Conservation (phyloP, 345 rosid genomes). For the Schrenkiella parvula region DNA sequence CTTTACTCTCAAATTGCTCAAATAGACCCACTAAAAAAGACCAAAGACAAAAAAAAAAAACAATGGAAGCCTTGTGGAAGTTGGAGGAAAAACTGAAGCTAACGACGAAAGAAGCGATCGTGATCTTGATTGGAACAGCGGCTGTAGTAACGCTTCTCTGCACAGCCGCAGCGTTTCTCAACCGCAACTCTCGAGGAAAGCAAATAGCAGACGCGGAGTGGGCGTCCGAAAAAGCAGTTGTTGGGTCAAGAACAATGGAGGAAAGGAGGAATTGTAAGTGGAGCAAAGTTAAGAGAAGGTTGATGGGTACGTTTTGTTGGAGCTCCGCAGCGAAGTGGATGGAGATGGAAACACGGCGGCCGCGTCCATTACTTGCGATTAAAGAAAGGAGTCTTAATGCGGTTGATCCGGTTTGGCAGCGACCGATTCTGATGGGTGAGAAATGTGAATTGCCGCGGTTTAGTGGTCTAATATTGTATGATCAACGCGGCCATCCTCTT, state of each 20-base stretch:
- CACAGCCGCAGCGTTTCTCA: constrained; percentile 30
- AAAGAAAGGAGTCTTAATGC: constrained; percentile 50
- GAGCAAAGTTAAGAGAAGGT: constrained; percentile 41
- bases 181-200: constrained; percentile 40
- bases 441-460: constrained; percentile 74
- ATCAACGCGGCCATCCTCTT: constrained; percentile 52
- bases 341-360: constrained; percentile 22
- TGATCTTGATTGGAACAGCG: constrained; percentile 46
- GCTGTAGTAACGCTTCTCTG: constrained; percentile 45
- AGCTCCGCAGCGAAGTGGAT: constrained; percentile 57
- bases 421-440: constrained; percentile 87
- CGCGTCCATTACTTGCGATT: constrained; percentile 27
- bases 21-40: not conserved
- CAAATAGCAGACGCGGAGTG: constrained; percentile 31
- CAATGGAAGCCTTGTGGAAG: constrained; percentile 72
- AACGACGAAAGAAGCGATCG: constrained; percentile 47
- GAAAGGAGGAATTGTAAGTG: constrained; percentile 30
- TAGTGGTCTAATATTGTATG: constrained; percentile 77
- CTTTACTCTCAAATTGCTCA: not conserved
- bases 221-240: constrained; percentile 1
- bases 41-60: not conserved
- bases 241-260: not conserved
- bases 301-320: constrained; percentile 69
- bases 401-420: constrained; percentile 67
- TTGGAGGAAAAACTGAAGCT: constrained; percentile 62